Conservation (phyloP, 805 yeast species). For the Ogataea kodamae region DNA sequence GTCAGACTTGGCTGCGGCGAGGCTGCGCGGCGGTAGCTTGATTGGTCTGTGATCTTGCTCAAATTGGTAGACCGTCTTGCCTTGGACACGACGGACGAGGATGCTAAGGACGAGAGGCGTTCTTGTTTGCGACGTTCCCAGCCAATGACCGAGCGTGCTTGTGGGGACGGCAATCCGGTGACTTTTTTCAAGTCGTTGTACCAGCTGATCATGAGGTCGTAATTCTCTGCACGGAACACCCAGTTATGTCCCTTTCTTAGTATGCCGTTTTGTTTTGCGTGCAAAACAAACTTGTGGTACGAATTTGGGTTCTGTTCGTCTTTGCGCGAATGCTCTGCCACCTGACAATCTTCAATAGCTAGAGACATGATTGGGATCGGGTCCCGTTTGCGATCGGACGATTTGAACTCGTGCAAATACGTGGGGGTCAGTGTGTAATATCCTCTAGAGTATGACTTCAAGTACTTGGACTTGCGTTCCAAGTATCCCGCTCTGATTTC, state of each 20-base stretch:
- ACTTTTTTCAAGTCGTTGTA: slow-evolving; percentile 69
- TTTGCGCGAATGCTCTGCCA: slow-evolving; percentile 77
- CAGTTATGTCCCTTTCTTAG: slow-evolving; percentile 83
- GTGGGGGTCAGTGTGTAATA: slow-evolving; percentile 90
- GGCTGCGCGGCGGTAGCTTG: slow-evolving; percentile 15
- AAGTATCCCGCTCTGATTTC: slow-evolving; percentile 74
- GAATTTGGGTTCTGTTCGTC: slow-evolving; percentile 54
- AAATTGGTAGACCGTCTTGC: slow-evolving; percentile 17
- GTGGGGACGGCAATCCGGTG: slow-evolving; percentile 59
- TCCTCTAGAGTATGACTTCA: slow-evolving; percentile 86
- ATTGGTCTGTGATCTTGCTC: slow-evolving; percentile 17
- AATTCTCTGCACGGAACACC: slow-evolving; percentile 90
- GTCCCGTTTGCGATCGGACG: slow-evolving; percentile 77
- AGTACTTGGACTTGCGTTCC: slow-evolving; percentile 86
- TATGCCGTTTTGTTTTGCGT: slow-evolving; percentile 70
- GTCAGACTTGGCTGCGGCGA: slow-evolving; percentile 19
- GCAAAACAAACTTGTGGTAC: slow-evolving; percentile 72
- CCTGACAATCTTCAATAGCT: slow-evolving; percentile 71
- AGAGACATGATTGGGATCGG: slow-evolving; percentile 80
- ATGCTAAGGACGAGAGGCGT: slow-evolving; percentile 23
- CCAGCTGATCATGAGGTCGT: slow-evolving; percentile 81
- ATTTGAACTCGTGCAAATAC: slow-evolving; percentile 85
- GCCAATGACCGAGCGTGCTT: slow-evolving; percentile 50
- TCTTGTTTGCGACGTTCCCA: slow-evolving; percentile 31
- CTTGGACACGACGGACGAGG: slow-evolving; percentile 25